A percentile compares a stretch with the other conserved stretches of the same genome.
phyloP scores from a whole-genome alignment of 371 early-diverging fungal species.

The Fennellomyces sp. region DNA sequence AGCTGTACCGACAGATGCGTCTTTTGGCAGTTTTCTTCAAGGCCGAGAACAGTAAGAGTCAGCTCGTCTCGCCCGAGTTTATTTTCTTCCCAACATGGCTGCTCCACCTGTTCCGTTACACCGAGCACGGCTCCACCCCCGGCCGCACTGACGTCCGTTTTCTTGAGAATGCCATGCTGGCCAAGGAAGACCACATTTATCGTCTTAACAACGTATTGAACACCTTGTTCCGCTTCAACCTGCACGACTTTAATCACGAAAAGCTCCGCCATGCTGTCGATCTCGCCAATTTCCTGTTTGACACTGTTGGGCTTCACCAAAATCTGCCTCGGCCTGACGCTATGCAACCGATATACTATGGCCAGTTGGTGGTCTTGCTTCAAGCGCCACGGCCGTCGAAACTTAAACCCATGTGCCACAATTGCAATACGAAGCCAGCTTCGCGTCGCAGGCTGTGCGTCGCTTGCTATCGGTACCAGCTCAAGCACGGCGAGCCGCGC shows the following conservation, averaged over 20 bases:
- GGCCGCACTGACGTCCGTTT: constrained; percentile 47
- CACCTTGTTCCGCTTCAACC: constrained; percentile 43
- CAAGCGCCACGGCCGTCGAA: constrained; percentile 37
- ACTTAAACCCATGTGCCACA: constrained; percentile 36
- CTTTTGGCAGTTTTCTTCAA: constrained; percentile 43
- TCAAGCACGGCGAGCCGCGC: constrained; percentile 38
- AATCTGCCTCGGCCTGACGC: constrained; percentile 20
- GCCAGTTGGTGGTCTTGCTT: constrained; percentile 23
- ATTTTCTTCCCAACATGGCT: constrained; percentile 53
- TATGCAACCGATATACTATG: constrained; percentile 20
- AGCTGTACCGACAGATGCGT: constrained; percentile 40
- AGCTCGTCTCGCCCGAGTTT: constrained; percentile 40
- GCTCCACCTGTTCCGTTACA: constrained; percentile 42
- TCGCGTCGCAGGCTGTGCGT: constrained; percentile 44
- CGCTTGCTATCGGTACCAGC: constrained; percentile 49
- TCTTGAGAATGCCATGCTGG: constrained; percentile 37
- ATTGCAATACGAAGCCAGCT: constrained; percentile 44
- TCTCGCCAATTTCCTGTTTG: constrained; percentile 40
- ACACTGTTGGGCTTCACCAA: constrained; percentile 25
- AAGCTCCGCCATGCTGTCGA: constrained; percentile 34
- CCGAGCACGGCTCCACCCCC: constrained; percentile 35
- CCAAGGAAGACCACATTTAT: constrained; percentile 50
- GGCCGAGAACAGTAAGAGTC: constrained; percentile 30
- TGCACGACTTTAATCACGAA: constrained; percentile 29
- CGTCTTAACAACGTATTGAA: constrained; percentile 49